Base-by-base conservation (phyloP, 352 stramenopile genomes). In the Salisapilia sapeloensis region DNA sequence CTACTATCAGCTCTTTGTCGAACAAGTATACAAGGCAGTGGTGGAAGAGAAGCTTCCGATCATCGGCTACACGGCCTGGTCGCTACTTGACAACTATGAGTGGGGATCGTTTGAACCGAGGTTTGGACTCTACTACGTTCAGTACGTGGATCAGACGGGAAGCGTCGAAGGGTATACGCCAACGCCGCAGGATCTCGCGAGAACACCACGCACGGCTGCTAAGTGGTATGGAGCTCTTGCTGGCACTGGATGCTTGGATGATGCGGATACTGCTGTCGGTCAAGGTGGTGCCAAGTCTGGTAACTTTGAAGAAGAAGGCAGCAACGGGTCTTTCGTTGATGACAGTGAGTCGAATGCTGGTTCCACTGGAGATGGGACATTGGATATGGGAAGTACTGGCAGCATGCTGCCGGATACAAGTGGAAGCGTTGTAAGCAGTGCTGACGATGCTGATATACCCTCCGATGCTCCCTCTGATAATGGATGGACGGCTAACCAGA, bases 51-150 rank as follows among this genome's bases (percentile, higher is more conserved):
- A 69, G 6, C 76, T 87, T 28, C 55, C 66, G 16, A 44, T 97
- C 20, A 57, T 77, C 33, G 87, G 82, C 4, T 97, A 96, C 54
- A 96, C 83, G 52, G 80, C 70, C 4, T 97, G 86, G 89, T 85
- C 58, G 20, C 77, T 98, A 25, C 42, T 96, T 26, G 83, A 97
- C 46, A 96, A 96, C 43, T 96, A 94, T 48, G 90, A 97, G 51
- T 97, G 86, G 86, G 63, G 82, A 1, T 76, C 61, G 9, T 81
- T 61, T 42, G 49, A 53, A 18, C 58, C 60, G 13, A 60, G 60
- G 21, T 80, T 77, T 31, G 64, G 64, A 4, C 48, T 80, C 25
- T 81, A 59, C 44, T 74, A 75, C 46, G 60, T 80, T 25, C 58
- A 81, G 33, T 77, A 55, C 29, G 55, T 60, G 16, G 40, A 44